Base-by-base conservation (phyloP, 2,329 filamentous ascomycete species). In the Neonectria hederae region DNA sequence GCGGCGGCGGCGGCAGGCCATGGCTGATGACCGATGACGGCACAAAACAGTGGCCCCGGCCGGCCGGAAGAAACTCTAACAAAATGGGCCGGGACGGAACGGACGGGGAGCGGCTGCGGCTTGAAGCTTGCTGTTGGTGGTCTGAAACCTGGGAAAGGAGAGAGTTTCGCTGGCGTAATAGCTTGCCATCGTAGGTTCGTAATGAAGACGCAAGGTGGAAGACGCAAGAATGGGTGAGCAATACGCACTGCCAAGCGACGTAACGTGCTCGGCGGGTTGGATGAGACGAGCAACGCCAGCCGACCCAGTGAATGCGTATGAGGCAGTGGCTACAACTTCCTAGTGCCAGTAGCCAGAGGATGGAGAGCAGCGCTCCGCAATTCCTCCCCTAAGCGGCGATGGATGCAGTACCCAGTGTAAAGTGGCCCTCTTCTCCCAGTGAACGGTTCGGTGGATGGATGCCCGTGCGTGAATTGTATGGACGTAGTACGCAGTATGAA, bases 241-340 rank as follows among this genome's bases (percentile, higher is more conserved):
- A 71, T 22, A 68, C 64, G 67, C 38, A 67, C 61, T 55, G 52
- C 68, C 17, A 61, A 42, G 53, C 32, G 14, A 38, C 54, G 54
- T 71, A 74, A 74, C 72, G 72, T 74, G 71, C 72, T 68, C 58
- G 40, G 59, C 54, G 59, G 65, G 68, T 65, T 74, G 72, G 69
- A 74, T 71, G 70, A 66, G 64, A 73, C 53, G 54, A 68, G 54
- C 40, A 49, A 45, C 19, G 32, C 4, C 14, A 24, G 26, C 19
- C 14, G 42, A 11, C 21, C 45, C 43, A 45, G 32, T 49, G 19
- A 5, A 43, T 48, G 1, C 24, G 24, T n/a, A 26, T 4, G 24
- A 54, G 21, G 30, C 35, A 11, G 13, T 49, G 46, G 17, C 40
- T 17, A 9, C 40, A 19, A 19, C 17, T 45, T 8, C 40, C 19